phyloP scores from a whole-genome alignment of 73 alveolate species.

The Paramecium bursaria region DNA sequence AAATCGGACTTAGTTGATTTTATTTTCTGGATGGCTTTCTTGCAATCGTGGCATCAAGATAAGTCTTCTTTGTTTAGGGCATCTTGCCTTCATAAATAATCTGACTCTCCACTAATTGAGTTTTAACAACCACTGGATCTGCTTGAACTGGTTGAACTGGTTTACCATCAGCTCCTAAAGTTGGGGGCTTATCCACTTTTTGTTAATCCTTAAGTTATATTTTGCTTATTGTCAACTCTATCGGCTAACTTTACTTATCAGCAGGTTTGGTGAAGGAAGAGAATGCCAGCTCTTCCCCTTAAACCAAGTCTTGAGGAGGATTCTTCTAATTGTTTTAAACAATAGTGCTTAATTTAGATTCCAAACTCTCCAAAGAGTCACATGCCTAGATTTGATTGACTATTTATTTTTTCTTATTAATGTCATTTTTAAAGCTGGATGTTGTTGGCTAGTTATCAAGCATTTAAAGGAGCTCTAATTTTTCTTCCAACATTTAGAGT shows the following conservation, averaged over 20 bases:
- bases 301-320: neutral
- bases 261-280: slow-evolving; percentile 8
- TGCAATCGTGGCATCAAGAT: neutral
- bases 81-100: slow-evolving; percentile 5
- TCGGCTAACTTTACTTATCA: slow-evolving; percentile 10
- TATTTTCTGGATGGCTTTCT: neutral
- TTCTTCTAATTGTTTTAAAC: neutral
- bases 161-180: neutral
- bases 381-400: slow-evolving; percentile 38
- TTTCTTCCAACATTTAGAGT: slow-evolving; percentile 28
- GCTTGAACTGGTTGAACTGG: neutral
- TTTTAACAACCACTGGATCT: neutral
- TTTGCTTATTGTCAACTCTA: slow-evolving; percentile 31
- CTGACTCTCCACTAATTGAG: slow-evolving; percentile 44
- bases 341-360: slow-evolving; percentile 28
- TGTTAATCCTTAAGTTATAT: slow-evolving; percentile 20
- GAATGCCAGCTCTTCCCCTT: neutral
- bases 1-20: slow-evolving; percentile 10
- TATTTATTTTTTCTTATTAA: slow-evolving; percentile 7
- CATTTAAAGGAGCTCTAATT: slow-evolving; percentile 23
- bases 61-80: slow-evolving; percentile 15
- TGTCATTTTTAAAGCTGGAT: slow-evolving; percentile 30
- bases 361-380: slow-evolving; percentile 20
- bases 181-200: slow-evolving; percentile 1
- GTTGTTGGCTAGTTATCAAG: too few species aligned